Evolutionary conservation across 2,329 filamentous ascomycete genomes (phyloP).

Genomic region (Dactylellina parvicollis): DNA sequence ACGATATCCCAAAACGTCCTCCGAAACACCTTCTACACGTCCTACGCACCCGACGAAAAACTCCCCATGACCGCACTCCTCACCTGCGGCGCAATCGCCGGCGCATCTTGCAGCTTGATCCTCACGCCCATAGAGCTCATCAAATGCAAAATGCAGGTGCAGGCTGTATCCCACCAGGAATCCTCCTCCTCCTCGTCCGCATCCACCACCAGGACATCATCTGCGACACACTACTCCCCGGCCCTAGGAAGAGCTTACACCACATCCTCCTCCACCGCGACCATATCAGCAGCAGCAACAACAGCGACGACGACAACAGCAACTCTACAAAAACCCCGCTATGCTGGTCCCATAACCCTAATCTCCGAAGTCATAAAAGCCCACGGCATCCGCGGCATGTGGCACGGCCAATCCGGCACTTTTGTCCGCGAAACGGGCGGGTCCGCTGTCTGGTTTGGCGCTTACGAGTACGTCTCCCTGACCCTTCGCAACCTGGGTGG

Average conservation of each 20-base stretch:
- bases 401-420: conserved; percentile 93
- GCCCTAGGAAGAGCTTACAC: conserved; percentile 63
- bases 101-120: conserved; percentile 86
- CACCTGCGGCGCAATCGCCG: conserved; percentile 83
- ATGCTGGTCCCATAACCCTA: conserved; percentile 74
- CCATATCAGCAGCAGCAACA: conserved; percentile 17
- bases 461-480: conserved; percentile 71
- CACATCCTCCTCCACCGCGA: conserved; percentile 10
- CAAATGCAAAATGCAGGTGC: conserved; percentile 98
- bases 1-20: conserved; percentile 68
- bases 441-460: conserved; percentile 92
- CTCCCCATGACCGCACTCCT: conserved; percentile 80
- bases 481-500: conserved; percentile 44
- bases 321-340: conserved; percentile 52
- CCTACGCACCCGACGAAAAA: conserved; percentile 67
- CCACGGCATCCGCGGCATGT: conserved; percentile 86
- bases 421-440: conserved; percentile 93
- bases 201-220: too few species aligned
- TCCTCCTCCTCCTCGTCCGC: conserved; percentile 53
- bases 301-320: conserved; percentile 22
- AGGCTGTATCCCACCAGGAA: conserved; percentile 43
- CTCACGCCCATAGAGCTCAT: conserved; percentile 96
- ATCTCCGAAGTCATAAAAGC: conserved; percentile 82
- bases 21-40: conserved; percentile 71
- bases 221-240: conserved; percentile 60